These are phyloP conservation scores for Chaetomium sp. DNA, from an alignment of 2,329 filamentous ascomycete genomes.

Conservation along the genomic window DNA sequence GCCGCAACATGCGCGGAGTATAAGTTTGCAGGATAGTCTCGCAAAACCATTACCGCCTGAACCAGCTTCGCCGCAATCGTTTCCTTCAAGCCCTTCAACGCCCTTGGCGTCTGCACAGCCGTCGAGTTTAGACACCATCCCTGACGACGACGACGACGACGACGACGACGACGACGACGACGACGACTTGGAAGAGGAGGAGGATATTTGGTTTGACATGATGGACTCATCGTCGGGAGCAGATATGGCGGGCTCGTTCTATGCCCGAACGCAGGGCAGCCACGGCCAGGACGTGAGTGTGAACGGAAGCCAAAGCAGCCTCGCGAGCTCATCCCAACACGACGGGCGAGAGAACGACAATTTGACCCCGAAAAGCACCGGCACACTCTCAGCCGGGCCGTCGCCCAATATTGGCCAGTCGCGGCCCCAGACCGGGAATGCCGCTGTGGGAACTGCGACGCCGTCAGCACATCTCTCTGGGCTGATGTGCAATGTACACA, in stretches of 20 bases:
- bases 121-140: slow-evolving; percentile 29
- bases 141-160: slow-evolving; percentile 27
- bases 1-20: slow-evolving; percentile 45
- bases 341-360: slow-evolving; percentile 46
- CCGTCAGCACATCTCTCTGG: slow-evolving; percentile 56
- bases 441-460: slow-evolving; percentile 38
- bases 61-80: slow-evolving; percentile 37
- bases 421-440: slow-evolving; percentile 31
- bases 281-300: slow-evolving; percentile 34
- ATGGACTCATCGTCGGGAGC: slow-evolving; percentile 41
- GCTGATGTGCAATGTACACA: slow-evolving; percentile 64
- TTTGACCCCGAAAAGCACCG: slow-evolving; percentile 46
- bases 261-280: slow-evolving; percentile 18
- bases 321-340: slow-evolving; percentile 36
- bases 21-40: slow-evolving; percentile 51
- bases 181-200: slow-evolving; percentile 29
- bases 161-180: slow-evolving; percentile 37
- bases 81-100: slow-evolving; percentile 29
- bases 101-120: slow-evolving; percentile 26
- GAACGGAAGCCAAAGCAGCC: slow-evolving; percentile 42
- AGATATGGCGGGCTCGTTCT: slow-evolving; percentile 23
- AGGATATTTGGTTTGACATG: slow-evolving; percentile 39
- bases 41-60: slow-evolving; percentile 49
- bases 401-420: slow-evolving; percentile 46
- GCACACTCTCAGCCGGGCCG: slow-evolving; percentile 48